These are phyloP conservation scores for Micractinium conductrix DNA, from an alignment of 139 green algal genomes.

Conservation along the genomic window DNA sequence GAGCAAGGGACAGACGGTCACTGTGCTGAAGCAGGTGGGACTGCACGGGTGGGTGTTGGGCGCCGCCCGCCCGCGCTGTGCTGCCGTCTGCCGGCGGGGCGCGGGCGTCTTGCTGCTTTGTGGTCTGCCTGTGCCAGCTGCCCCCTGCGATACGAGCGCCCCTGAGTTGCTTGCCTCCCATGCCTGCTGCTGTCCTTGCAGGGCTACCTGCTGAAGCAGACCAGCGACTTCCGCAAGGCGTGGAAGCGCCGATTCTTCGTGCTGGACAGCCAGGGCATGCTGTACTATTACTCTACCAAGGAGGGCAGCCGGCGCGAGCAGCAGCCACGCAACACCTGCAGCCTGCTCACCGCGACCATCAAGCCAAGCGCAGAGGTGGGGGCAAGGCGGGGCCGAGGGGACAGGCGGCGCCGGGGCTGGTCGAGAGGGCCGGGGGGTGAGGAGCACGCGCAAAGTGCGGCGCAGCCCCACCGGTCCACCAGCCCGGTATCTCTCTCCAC, in stretches of 20 bases:
- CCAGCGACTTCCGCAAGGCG: constrained; percentile 59
- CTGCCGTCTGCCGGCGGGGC: neutral
- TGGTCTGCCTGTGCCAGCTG: neutral
- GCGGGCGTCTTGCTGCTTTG: too few relatives aligned
- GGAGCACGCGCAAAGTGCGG: too few relatives aligned
- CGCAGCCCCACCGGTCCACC: too few relatives aligned
- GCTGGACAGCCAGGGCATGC: constrained; percentile 77
- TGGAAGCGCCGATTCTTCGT: constrained; percentile 94
- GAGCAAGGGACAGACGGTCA: constrained; percentile 47
- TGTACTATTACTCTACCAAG: constrained; percentile 43
- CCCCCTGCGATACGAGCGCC: too few relatives aligned
- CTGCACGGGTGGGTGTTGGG: neutral
- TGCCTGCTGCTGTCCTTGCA: neutral
- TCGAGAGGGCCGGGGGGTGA: too few relatives aligned
- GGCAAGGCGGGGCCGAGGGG: too few relatives aligned
- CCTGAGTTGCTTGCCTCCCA: neutral
- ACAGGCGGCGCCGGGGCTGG: too few relatives aligned
- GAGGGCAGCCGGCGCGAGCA: constrained; percentile 43
- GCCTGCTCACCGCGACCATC: constrained; percentile 86
- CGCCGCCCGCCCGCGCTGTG: neutral
- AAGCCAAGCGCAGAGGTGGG: constrained; percentile 57
- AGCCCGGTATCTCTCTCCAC: too few relatives aligned
- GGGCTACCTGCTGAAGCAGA: constrained; percentile 86
- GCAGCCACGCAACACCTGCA: constrained; percentile 65
- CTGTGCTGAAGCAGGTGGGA: constrained; percentile 65